phyloP scores from a whole-genome alignment of 2,329 filamentous ascomycete species.

The Sphaerulina populicola region DNA sequence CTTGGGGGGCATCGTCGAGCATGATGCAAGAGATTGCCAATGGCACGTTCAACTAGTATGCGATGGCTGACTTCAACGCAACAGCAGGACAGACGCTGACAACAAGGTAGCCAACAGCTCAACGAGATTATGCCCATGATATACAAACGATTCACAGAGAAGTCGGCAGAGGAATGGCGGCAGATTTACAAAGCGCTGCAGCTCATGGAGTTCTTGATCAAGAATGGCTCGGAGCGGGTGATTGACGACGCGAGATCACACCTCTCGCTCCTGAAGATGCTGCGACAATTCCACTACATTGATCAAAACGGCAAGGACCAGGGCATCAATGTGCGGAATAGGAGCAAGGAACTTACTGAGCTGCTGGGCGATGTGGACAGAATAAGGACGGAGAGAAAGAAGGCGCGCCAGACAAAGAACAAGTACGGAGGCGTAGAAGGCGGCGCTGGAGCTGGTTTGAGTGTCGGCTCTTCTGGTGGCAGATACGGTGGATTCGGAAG shows the following conservation, averaged over 20 bases:
- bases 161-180: slow-evolving; percentile 94
- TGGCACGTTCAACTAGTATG: slow-evolving; percentile 95
- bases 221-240: slow-evolving; percentile 94
- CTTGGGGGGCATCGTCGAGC: slow-evolving; percentile 79
- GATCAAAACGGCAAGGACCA: slow-evolving; percentile 96
- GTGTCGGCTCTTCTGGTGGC: slow-evolving; percentile 46
- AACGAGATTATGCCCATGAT: slow-evolving; percentile 99
- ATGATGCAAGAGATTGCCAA: slow-evolving; percentile 98
- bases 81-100: slow-evolving; percentile 1
- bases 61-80: not conserved
- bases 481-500: slow-evolving; percentile 89
- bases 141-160: slow-evolving; percentile 97
- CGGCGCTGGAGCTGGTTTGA: slow-evolving; percentile 51
- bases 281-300: slow-evolving; percentile 96
- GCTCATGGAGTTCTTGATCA: slow-evolving; percentile 92
- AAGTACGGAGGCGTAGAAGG: slow-evolving; percentile 96
- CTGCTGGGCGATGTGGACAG: slow-evolving; percentile 86
- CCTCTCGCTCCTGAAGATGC: slow-evolving; percentile 92
- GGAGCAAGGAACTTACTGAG: slow-evolving; percentile 90
- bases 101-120: slow-evolving; percentile 64
- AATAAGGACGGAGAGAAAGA: slow-evolving; percentile 70
- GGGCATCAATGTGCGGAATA: slow-evolving; percentile 92
- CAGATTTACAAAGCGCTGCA: slow-evolving; percentile 98
- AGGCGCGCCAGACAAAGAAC: slow-evolving; percentile 78
- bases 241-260: slow-evolving; percentile 95